Conservation (phyloP, 306 rosid genomes). For the Glycine tomentella region DNA sequence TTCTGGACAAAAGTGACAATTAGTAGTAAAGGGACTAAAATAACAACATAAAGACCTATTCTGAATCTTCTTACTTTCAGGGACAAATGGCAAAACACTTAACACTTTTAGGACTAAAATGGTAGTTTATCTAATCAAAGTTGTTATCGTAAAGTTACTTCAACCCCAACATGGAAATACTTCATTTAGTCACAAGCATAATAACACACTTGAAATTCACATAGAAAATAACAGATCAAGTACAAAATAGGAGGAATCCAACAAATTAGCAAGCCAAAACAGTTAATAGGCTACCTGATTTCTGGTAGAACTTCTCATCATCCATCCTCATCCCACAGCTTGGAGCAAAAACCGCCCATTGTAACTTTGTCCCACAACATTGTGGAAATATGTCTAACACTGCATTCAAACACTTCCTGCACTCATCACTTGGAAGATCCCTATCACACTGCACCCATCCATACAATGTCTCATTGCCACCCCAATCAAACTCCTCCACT, state of each 20-base stretch:
- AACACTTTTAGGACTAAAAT: too few relatives aligned
- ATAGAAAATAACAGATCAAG: background rate
- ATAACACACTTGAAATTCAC: background rate
- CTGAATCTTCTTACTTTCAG: too few relatives aligned
- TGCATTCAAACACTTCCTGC: conserved; percentile 33
- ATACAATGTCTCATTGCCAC: conserved; percentile 18
- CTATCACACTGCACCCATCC: conserved; percentile 43
- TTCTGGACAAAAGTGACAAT: too few relatives aligned
- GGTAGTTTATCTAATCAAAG: background rate
- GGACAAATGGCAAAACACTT: too few relatives aligned
- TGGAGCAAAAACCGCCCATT: conserved; percentile 23
- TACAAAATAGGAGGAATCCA: background rate
- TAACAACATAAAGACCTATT: too few relatives aligned
- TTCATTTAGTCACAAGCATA: background rate
- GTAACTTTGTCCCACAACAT: conserved; percentile 20
- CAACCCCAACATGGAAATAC: background rate
- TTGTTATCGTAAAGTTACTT: background rate
- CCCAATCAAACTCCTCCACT: conserved; percentile 11
- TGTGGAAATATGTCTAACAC: conserved; percentile 1
- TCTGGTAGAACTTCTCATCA: conserved; percentile 23
- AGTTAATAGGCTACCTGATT: conserved; percentile 5
- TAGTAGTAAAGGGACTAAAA: too few relatives aligned
- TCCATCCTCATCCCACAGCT: conserved; percentile 41
- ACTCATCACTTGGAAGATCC: conserved; percentile 1
- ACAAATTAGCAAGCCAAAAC: background rate